A percentile compares a stretch with the other conserved stretches of the same genome.
Conservation (phyloP, 352 stramenopile genomes). For the Globisporangium radiosum region DNA sequence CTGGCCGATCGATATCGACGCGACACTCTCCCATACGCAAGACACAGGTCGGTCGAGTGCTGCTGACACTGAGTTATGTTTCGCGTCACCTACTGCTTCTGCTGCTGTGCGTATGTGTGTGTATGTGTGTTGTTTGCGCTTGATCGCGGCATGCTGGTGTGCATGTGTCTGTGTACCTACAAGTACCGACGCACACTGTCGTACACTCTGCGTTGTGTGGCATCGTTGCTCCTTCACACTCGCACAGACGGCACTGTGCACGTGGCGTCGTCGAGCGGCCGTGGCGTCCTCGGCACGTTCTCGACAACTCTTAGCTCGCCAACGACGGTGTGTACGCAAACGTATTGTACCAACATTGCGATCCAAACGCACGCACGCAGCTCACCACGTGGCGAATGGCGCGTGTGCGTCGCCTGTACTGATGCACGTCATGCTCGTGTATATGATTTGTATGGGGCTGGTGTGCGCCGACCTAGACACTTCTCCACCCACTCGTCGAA, state of each 20-base stretch:
- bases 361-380: no score
- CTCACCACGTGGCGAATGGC: no score
- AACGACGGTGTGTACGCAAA: conserved; percentile 10
- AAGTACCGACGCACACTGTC: not conserved
- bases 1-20: conserved; percentile 23
- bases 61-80: not conserved
- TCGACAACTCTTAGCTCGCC: conserved; percentile 10
- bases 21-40: conserved; percentile 16
- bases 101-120: no score
- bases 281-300: conserved; percentile 24
- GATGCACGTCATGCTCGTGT: no score
- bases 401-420: no score
- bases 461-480: not conserved
- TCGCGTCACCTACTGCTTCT: no score
- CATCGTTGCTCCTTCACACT: not conserved
- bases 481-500: conserved; percentile 27
- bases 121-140: no score
- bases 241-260: conserved; percentile 17
- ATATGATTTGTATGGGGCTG: no score
- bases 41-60: conserved; percentile 12
- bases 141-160: no score
- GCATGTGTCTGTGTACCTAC: not conserved
- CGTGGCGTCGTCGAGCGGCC: conserved; percentile 13
- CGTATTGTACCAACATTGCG: not conserved
- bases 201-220: not conserved